These are phyloP conservation scores for Sutorius australiensis DNA, from an alignment of 768 basidiomycete species.

Conservation along the genomic window DNA sequence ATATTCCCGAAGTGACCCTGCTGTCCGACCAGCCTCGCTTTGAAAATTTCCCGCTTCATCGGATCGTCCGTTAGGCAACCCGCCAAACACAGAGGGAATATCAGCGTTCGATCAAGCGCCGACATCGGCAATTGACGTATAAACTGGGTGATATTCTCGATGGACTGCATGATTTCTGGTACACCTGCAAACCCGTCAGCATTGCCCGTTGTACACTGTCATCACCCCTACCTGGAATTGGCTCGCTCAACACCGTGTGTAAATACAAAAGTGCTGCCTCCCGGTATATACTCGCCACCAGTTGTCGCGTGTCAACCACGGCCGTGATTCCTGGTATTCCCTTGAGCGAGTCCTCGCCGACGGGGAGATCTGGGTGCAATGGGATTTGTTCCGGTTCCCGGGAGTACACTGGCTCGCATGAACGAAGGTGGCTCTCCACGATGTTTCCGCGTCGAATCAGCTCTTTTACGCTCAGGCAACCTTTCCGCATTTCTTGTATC, in stretches of 20 bases:
- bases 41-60: constrained; percentile 54
- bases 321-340: constrained; percentile 30
- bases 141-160: constrained; percentile 50
- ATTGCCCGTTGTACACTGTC: not conserved
- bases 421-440: constrained; percentile 63
- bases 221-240: constrained; percentile 58
- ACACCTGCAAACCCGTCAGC: constrained; percentile 47
- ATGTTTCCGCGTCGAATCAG: constrained; percentile 68
- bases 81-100: constrained; percentile 72
- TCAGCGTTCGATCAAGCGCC: constrained; percentile 59
- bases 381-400: constrained; percentile 33
- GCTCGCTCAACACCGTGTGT: constrained; percentile 65
- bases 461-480: constrained; percentile 68
- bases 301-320: constrained; percentile 43
- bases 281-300: constrained; percentile 56
- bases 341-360: constrained; percentile 16
- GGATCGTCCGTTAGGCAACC: constrained; percentile 72
- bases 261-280: constrained; percentile 66
- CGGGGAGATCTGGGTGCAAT: constrained; percentile 40
- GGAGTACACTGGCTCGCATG: constrained; percentile 33
- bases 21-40: constrained; percentile 48
- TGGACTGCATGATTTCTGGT: constrained; percentile 61
- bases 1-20: constrained; percentile 60
- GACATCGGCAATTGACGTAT: constrained; percentile 54
- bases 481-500: constrained; percentile 54